phyloP scores from a whole-genome alignment of 2,329 filamentous ascomycete species.

The Orbilia oligospora region DNA sequence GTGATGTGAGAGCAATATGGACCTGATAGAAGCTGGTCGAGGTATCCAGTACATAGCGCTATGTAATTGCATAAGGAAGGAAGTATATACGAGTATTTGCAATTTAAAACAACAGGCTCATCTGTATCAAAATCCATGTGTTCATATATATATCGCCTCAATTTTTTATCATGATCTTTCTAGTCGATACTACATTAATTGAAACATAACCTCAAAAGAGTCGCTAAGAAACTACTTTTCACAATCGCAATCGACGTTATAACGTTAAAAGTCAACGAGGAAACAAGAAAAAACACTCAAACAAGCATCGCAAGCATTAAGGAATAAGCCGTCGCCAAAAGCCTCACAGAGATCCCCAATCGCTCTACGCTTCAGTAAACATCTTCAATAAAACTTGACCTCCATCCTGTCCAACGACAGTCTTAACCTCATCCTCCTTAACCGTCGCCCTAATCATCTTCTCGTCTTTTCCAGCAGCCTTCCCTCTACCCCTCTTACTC shows the following conservation, averaged over 20 bases:
- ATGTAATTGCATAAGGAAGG: too few species aligned
- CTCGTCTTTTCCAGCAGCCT: constrained; percentile 40
- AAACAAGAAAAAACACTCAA: not conserved
- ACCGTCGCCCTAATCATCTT: constrained; percentile 56
- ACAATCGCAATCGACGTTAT: constrained; percentile 8
- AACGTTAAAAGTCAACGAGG: not conserved
- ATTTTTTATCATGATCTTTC: not conserved
- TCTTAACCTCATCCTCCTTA: constrained; percentile 56
- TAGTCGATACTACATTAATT: not conserved
- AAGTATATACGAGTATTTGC: not conserved
- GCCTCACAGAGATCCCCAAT: not conserved
- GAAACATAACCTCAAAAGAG: not conserved
- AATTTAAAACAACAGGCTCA: not conserved
- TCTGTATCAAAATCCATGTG: not conserved
- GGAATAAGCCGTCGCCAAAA: not conserved
- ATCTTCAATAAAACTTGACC: constrained; percentile 55
- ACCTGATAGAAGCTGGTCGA: not conserved
- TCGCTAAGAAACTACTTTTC: constrained; percentile 17
- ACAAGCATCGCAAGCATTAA: not conserved
- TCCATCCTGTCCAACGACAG: constrained; percentile 50
- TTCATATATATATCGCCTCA: not conserved
- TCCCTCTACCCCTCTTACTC: constrained; percentile 47
- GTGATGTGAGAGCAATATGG: constrained; percentile 47
- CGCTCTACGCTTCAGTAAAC: constrained; percentile 42
- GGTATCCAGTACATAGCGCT: not conserved